Percentiles rank a stretch among this genome's conserved stretches.
Conservation (phyloP, 352 stramenopile species). For the Blastocystis sp. region DNA sequence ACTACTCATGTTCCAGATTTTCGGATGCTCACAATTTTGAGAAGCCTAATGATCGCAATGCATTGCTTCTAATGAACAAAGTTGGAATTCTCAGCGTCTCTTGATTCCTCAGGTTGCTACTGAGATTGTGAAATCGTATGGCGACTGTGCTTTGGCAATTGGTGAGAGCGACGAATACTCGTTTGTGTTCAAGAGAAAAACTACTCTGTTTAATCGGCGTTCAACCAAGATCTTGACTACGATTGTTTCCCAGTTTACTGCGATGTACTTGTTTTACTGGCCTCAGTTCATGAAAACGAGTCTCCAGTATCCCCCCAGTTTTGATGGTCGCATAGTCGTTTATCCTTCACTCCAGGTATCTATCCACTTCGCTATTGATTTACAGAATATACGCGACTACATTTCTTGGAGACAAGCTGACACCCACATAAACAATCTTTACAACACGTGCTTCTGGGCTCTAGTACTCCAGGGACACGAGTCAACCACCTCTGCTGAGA, state of each 20-base stretch:
- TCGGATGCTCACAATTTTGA: slow-evolving; percentile 64
- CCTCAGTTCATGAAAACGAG: slow-evolving; percentile 62
- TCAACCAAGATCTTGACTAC: slow-evolving; percentile 65
- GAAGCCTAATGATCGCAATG: slow-evolving; percentile 65
- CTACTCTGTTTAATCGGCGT: slow-evolving; percentile 63
- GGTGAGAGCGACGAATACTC: slow-evolving; percentile 67
- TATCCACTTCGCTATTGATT: neutral
- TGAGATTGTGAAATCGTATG: slow-evolving; percentile 64
- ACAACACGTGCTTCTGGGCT: slow-evolving; percentile 66
- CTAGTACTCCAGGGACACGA: slow-evolving; percentile 64
- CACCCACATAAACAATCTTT: slow-evolving; percentile 68
- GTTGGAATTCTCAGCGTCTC: neutral
- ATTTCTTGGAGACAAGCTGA: slow-evolving; percentile 66
- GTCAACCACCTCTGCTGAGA: slow-evolving; percentile 62
- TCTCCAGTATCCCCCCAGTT: slow-evolving; percentile 64
- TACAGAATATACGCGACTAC: slow-evolving; percentile 66
- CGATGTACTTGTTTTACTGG: slow-evolving; percentile 66
- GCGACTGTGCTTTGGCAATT: slow-evolving; percentile 65
- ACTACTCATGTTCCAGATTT: slow-evolving; percentile 53
- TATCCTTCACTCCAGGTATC: slow-evolving; percentile 63
- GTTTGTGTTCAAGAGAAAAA: slow-evolving; percentile 64
- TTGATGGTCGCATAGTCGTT: slow-evolving; percentile 65
- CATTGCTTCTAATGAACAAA: slow-evolving; percentile 65
- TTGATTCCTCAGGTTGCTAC: slow-evolving; percentile 28
- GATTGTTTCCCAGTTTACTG: slow-evolving; percentile 66